A percentile compares a stretch with the other conserved stretches of the same genome.
Evolutionary conservation across 768 basidiomycete genomes (phyloP).

Genomic region (Kwoniella newhampshirensis): DNA sequence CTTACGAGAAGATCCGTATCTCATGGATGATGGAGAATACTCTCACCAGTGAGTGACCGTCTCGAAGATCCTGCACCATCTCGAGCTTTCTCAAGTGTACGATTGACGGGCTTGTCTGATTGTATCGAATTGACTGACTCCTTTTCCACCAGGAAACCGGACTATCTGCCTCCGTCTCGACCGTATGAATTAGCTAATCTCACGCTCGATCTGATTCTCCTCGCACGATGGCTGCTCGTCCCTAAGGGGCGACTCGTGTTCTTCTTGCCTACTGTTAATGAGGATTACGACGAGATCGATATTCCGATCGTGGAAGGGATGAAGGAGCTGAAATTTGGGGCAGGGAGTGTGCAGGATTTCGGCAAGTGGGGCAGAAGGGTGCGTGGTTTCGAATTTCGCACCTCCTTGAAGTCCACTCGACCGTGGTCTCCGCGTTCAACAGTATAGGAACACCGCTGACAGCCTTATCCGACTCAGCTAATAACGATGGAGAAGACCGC

Average conservation of each 20-base stretch:
- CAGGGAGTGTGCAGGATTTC: conserved; percentile 77
- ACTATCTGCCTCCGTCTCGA: conserved; percentile 83
- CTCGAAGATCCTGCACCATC: too few species aligned
- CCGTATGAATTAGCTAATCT: conserved; percentile 90
- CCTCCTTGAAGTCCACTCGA: background rate
- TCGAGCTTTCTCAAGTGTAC: too few species aligned
- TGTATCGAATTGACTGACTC: background rate
- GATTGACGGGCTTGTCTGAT: too few species aligned
- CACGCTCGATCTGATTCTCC: conserved; percentile 72
- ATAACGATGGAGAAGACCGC: conserved; percentile 78
- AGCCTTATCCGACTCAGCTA: conserved; percentile 59
- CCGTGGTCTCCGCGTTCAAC: background rate
- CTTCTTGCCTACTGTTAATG: conserved; percentile 75
- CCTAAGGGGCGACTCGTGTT: conserved; percentile 88
- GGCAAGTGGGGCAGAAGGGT: conserved; percentile 93
- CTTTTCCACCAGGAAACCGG: conserved; percentile 14
- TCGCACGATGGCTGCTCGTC: conserved; percentile 79
- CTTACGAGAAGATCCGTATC: conserved; percentile 41
- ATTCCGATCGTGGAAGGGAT: conserved; percentile 78
- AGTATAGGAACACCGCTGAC: background rate
- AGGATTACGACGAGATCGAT: conserved; percentile 86
- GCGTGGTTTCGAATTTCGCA: conserved; percentile 46
- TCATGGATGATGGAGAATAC: conserved; percentile 50
- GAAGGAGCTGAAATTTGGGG: conserved; percentile 59
- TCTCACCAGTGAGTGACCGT: conserved; percentile 54